Base-by-base conservation (phyloP, 23 red algal genomes). In the Gracilariopsis chorda region DNA sequence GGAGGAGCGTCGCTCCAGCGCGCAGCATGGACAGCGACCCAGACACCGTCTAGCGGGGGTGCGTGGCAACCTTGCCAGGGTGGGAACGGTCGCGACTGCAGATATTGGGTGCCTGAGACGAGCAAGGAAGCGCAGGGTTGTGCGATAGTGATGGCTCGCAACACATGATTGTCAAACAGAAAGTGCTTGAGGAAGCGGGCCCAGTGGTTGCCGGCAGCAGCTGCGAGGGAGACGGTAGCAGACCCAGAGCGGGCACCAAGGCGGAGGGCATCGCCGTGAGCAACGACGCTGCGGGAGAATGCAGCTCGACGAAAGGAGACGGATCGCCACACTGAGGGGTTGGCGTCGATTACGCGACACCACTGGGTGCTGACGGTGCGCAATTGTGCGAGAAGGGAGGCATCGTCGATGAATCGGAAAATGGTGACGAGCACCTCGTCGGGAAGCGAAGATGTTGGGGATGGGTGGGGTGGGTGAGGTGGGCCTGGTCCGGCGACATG, bases 301-400 rank as follows among this genome's bases (percentile, higher is more conserved):
- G 14, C 8, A 11, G 84, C 58, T 7, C 70, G 32, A 13, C 61
- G 55, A 37, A 88, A 88, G 3, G 84, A 88, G 8, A 77, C 84
- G n/a, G 19, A 11, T 16, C 68, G 68, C 84, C 84, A 88, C 16
- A 88, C 67, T 46, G 29, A 25, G 7, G 84, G 84, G 34, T 43
- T 77, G 33, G 20, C 27, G 70, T 75, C 84, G 48, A 88, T 75
- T 42, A 77, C 68, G 70, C 70, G 84, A 61, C 81, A 71, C 81
- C 81, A 86, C 60, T 86, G 81, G 8, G 34, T 49, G 57, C 81
- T 69, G 28, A 86, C 81, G 21, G 63, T 40, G 9, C 81, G 81
- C 33, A 86, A 43, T 2, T 40, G 57, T 3, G 81, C 81, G 14
- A 86, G 81, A 21, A 51, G 41, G 32, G 57, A 52, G 4, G 81